Evolutionary conservation across 2,329 filamentous ascomycete genomes (phyloP), one percentile per base, ranked within the genome.

Genomic region (Diaporthe capsici): DNA sequence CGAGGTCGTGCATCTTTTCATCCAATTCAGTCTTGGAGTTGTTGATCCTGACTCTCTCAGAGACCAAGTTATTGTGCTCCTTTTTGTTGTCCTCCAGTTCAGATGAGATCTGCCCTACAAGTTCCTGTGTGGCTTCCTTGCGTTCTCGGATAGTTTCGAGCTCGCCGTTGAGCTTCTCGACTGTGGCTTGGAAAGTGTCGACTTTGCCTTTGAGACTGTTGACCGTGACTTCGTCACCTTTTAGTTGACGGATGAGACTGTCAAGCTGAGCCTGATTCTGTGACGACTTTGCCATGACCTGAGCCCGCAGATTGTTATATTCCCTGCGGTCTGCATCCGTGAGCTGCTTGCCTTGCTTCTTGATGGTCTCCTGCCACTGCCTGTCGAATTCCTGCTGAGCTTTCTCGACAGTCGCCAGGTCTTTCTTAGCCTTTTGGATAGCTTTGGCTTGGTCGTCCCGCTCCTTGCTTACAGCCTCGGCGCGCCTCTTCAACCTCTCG

Each of bases 21-120:
- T 99, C 96, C 3, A 98, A 90, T 82, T 98, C 97, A 0, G 94
- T 97, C 72, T 93, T 92, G 82, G 93, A 92, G 81, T 97, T 94
- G 72, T 94, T 94, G 12, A 94, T 92, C 71, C 95, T 92, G 12
- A 96, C 90, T 68, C 95, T 92, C 82, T 97, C 95, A 0, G 95
- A 98, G 77, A 94, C 94, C 55, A 97, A 88, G 72, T 93, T 91
- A 82, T 98, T 97, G 82, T 95, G 94, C 76, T 97, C 94, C 82
- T 96, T 97, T 86, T 98, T 98, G 87, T 98, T 98, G 34, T 87
- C 85, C 42, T 95, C 93, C 68, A 98, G 94, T n/a, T 97, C 94
- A 77, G 91, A 90, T 10, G 91, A 89, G n/a, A 94, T 89, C 63
- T 94, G 88, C 78, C 93, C 93, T 76, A 93, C 90, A 10, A 88